Evolutionary conservation across 2,329 filamentous ascomycete genomes (phyloP), one percentile per base, ranked within the genome.

Genomic region (Aureobasidium musti): DNA sequence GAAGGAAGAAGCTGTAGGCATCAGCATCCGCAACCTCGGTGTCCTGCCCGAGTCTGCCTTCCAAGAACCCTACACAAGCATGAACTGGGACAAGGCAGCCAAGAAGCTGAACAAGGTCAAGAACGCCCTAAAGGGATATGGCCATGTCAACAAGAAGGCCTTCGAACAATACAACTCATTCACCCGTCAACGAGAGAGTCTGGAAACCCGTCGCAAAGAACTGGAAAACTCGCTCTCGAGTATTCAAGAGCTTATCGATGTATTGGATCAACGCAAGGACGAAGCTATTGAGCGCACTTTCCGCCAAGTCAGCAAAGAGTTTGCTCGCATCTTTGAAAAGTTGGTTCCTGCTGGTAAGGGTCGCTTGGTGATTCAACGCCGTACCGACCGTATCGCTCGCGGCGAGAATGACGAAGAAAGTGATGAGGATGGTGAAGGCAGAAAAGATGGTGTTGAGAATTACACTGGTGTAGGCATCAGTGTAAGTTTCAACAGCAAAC

Each of bases 151-250:
- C 85, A 99, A 98, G 81, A 98, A 99, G 80, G 95, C 95, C 0
- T 97, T 98, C 75, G 96, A 99, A 79, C 95, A 99, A 77, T 99
- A 98, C 82, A 96, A 94, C 80, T 96, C 89, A 80, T 99, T 98
- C 77, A 97, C 94, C 8, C 90, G 89, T 60, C 92, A 97, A 78
- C 90, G 96, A 67, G 93, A 97, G 69, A 89, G 90, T 26, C 83
- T 99, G 21, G 90, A 91, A 59, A 90, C 91, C 74, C 90, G 95
- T 71, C 87, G 94, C 59, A 86, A 89, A 72, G 95, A 98, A 76
- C 87, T 99, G 13, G 92, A 97, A 72, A 88, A 87, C 17, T 94
- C 91, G 2, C 92, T 96, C 71, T 84, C 83, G 41, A 94, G 91
- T 1, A 99, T 99, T 72, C 89, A 96, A 74, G 92, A 96, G 72